Percentiles rank a stretch among this genome's conserved stretches.
Conservation (phyloP, 2,329 filamentous ascomycete genomes). For the Aspergillus sp. region DNA sequence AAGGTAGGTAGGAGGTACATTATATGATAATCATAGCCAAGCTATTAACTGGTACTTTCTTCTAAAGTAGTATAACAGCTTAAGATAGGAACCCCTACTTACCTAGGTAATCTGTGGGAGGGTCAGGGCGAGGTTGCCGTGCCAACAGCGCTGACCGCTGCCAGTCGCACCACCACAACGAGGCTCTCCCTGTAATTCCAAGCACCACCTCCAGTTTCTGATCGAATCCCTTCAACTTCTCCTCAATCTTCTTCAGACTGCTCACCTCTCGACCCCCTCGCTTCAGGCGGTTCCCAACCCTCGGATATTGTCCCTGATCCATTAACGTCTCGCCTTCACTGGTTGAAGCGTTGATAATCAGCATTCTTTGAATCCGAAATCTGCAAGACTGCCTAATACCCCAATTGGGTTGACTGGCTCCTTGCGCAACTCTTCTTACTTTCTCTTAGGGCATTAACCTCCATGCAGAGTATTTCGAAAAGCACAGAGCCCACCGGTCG, state of each 20-base stretch:
- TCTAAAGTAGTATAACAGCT: too few relatives aligned
- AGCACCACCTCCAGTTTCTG: not conserved
- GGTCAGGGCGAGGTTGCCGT: slow-evolving; percentile 19
- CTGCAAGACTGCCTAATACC: not conserved
- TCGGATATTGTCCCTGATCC: slow-evolving; percentile 3
- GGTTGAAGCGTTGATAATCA: not conserved
- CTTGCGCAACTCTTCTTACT: not conserved
- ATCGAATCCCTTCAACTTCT: slow-evolving; percentile 6
- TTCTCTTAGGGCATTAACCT: not conserved
- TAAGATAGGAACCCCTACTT: too few relatives aligned
- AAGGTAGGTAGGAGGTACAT: too few relatives aligned
- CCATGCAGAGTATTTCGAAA: not conserved
- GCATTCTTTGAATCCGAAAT: not conserved
- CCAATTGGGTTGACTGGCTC: not conserved
- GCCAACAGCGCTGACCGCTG: slow-evolving; percentile 20
- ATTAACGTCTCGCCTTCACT: not conserved
- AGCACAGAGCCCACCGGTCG: not conserved
- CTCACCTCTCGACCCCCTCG: not conserved
- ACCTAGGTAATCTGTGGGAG: not conserved
- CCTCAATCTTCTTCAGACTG: not conserved
- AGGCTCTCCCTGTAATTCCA: slow-evolving; percentile 1
- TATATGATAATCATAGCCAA: too few relatives aligned
- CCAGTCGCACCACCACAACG: slow-evolving; percentile 13
- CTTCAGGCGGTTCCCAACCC: not conserved
- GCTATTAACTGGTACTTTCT: too few relatives aligned